Base-by-base conservation (phyloP, 1,284 basidiomycete genomes). In the Bondarzewia mesenterica region DNA sequence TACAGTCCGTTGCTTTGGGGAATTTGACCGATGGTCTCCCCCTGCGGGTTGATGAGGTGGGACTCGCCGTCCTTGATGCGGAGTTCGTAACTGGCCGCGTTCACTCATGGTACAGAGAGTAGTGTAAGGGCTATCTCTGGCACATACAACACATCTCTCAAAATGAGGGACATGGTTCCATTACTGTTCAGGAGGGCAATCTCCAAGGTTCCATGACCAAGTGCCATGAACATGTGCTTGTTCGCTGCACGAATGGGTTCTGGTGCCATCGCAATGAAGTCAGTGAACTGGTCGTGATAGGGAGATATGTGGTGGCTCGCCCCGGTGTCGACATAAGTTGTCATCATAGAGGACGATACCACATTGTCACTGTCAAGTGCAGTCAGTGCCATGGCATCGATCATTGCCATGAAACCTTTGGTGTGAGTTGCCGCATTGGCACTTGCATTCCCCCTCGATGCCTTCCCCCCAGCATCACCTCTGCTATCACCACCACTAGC, bases 121-220 rank as follows among this genome's bases (percentile, higher is more conserved):
- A 70, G 65, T 10, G 61, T 67, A 49, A 58, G 63, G 10, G 58
- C 59, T 50, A 70, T 62, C 14, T 57, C 48, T 6, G 68, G 65
- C 23, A 61, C 58, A 44, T 70, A 66, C 35, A 66, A 58, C 18
- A 67, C 63, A 20, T 38, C 22, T 16, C n/a, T 22, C 12, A 44
- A 35, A 4, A 22, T 37, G 4, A 44, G 14, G 4, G 8, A 20
- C 6, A 23, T 38, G 3, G 41, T 27, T 14, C 15, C 25, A 14
- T 23, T 7, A 7, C 41, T 32, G 12, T 32, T 12, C 8, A 42
- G 41, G 22, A 43, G 14, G 4, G 38, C 26, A 22, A 49, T n/a
- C 7, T 15, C 7, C 7, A 47, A 15, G n/a, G 40, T 35, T 5
- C 46, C 46, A 22, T 22, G 18, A 14, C 47, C 41, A 12, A 22